phyloP scores from a whole-genome alignment of 192 early-diverging fungal species.

The Backusella tuberculispora region DNA sequence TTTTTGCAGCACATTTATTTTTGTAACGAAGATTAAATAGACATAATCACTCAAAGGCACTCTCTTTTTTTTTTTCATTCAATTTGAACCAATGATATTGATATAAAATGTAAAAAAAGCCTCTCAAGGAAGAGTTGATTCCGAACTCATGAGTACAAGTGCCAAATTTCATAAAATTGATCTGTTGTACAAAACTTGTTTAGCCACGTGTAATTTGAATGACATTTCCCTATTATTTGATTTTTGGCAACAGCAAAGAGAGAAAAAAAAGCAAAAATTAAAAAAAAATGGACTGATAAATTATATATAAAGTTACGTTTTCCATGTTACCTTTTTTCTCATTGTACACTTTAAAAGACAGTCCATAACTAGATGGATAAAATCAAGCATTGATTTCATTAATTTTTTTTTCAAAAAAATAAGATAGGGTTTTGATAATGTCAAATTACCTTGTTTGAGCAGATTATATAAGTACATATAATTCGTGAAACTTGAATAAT shows the following conservation, averaged over 20 bases:
- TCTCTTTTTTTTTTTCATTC: no score
- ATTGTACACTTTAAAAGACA: not conserved
- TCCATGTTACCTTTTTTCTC: not conserved
- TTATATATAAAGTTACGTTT: not conserved
- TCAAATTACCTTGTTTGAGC: not conserved
- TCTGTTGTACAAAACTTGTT: conserved; percentile 2
- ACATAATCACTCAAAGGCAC: not conserved
- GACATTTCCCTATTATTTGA: no score
- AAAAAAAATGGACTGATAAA: not conserved
- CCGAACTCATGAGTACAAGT: conserved; percentile 1
- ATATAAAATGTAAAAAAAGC: not conserved
- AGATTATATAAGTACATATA: not conserved
- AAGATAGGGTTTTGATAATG: not conserved
- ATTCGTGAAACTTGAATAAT: conserved; percentile 5
- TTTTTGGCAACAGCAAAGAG: no score
- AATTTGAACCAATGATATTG: not conserved
- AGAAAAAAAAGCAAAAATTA: not conserved
- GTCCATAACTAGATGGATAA: no score
- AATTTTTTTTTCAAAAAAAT: not conserved
- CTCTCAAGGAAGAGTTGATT: not conserved
- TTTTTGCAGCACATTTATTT: conserved; percentile 10
- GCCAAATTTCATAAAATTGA: not conserved
- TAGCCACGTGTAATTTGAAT: not conserved
- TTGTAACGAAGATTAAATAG: not conserved
- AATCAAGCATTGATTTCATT: not conserved